Base-by-base conservation (phyloP, 106 monocot species). In the Dioscorea alata region DNA sequence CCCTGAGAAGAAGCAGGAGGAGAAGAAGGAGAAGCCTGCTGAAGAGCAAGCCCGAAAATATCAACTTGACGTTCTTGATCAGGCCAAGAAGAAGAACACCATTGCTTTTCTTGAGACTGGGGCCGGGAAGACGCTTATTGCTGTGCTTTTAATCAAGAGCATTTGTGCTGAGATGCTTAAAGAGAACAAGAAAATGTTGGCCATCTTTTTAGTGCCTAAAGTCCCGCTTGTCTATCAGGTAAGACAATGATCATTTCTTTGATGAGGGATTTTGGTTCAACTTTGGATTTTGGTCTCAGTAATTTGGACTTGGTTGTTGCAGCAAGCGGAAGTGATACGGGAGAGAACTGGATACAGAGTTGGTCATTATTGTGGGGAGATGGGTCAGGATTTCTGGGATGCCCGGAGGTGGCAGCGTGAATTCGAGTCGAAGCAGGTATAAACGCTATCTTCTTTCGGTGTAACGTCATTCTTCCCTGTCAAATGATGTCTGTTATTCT, bases 361-460 rank as follows among this genome's bases (percentile, higher is more conserved):
- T 21, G 99, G 99, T 13, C 99, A 99, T 76, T 99, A 93, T 57
- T 99, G 99, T 71, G 99, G 99, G 9, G 99, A 99, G 79, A 99
- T 93, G 90, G 99, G 92, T 20, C 99, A 99, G 70, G 93, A 99
- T 75, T 99, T 99, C 65, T 99, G 99, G 99, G 99, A 99, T 85
- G 65, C 79, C 33, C 69, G 93, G 33, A 87, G 87, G 62, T 99
- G 99, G 99, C 99, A 88, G 48, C 90, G 85, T 34, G 99, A 99
- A 72, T 93, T 92, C 75, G 93, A 99, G 68, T 83, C 87, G 14
- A 99, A 87, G 71, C 90, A 99, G 89, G 96, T 72, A 75, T 71
- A 57, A 18, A 42, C 10, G 1, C 42, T 6, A 10, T 42, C 42
- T 42, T 42, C 10, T 6, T 42, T 42, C 6, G 42, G 42, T 42